Evolutionary conservation across 129 eudicot genomes (phyloP).

Genomic region (Arctium lappa): DNA sequence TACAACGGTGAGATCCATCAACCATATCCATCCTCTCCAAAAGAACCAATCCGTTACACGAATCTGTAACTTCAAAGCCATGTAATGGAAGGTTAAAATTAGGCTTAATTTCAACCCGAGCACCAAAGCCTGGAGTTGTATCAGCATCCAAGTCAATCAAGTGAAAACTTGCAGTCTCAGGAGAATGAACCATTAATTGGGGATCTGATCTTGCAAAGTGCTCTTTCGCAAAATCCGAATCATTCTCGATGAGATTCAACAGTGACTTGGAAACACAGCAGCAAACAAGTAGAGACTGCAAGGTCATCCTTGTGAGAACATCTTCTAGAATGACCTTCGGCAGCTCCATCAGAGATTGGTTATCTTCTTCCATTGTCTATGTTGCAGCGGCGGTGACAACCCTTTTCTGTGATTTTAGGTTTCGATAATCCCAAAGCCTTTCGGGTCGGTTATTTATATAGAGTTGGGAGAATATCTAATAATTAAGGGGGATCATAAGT

Average conservation of each 20-base stretch:
- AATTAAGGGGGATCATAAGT: slow-evolving; percentile 13
- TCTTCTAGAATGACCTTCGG: slow-evolving; percentile 12
- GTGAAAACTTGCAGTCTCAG: not conserved
- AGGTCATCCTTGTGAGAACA: slow-evolving; percentile 6
- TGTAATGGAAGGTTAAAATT: slow-evolving; percentile 5
- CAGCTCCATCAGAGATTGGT: slow-evolving; percentile 20
- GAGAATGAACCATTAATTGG: slow-evolving; percentile 17
- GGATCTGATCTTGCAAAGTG: slow-evolving; percentile 19
- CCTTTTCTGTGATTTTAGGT: slow-evolving; percentile 6
- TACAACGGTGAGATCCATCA: slow-evolving; percentile 1
- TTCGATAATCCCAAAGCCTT: slow-evolving; percentile 5
- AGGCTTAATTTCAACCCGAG: slow-evolving; percentile 7
- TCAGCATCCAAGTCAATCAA: slow-evolving; percentile 19
- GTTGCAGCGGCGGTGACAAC: slow-evolving; percentile 15
- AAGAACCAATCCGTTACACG: slow-evolving; percentile 27
- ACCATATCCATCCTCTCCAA: not conserved
- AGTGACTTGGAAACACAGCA: slow-evolving; percentile 12
- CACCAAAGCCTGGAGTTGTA: not conserved
- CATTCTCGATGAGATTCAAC: slow-evolving; percentile 10
- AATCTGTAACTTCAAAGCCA: slow-evolving; percentile 13
- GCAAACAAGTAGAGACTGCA: slow-evolving; percentile 10
- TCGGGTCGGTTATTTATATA: slow-evolving; percentile 7
- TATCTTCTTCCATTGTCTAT: slow-evolving; percentile 25
- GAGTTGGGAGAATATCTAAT: not conserved
- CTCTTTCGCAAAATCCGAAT: slow-evolving; percentile 11